Base-by-base conservation (phyloP, 306 rosid genomes). In the Gastrolobium villosum region DNA sequence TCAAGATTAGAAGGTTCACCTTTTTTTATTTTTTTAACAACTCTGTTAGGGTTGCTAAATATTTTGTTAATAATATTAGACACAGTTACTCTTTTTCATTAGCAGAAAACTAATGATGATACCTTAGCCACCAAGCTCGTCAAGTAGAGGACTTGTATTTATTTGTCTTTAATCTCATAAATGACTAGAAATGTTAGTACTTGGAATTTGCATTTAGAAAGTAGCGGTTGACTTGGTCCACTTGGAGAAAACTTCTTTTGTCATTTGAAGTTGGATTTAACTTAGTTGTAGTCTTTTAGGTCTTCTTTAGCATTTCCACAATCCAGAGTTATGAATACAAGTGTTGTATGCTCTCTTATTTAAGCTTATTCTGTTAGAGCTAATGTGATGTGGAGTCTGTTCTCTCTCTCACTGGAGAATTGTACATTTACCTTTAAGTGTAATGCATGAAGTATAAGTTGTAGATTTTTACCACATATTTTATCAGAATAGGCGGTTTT, bases 191-290 rank as follows among this genome's bases (percentile, higher is more conserved):
- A 65, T 8, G 52, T 20, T 20, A 20, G 52, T 32, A 41, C 35
- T 62, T 65, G 35, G 26, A 43, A 28, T 66, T 44, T 66, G 20
- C 59, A 41, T 68, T 31, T 31, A 48, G 50, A 64, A 39, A 40
- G 48, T 48, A 31, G 13, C 30, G 43, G 55, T 68, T 68, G 59
- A 46, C 59, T 45, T 46, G 31, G 54, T 46, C 50, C 7, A 13
- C 54, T 59, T 35, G 70, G 32, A 61, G 70, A 56, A 60, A 72
- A 31, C 54, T 26, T 41, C 77, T 28, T 37, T 55, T 56, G 26
- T 8, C 77, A 31, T 30, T 74, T 39, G 46, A 59, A 39, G 65
- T 72, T 30, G 50, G 35, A 45, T 44, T 15, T 10, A 44, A 10
- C 36, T 30, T 13, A 13, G 1, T 40, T 73, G 14, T 59, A 14